A percentile compares a stretch with the other conserved stretches of the same genome.
phyloP scores from a whole-genome alignment of 805 yeast species.

The Brettanomyces naardenensis region DNA sequence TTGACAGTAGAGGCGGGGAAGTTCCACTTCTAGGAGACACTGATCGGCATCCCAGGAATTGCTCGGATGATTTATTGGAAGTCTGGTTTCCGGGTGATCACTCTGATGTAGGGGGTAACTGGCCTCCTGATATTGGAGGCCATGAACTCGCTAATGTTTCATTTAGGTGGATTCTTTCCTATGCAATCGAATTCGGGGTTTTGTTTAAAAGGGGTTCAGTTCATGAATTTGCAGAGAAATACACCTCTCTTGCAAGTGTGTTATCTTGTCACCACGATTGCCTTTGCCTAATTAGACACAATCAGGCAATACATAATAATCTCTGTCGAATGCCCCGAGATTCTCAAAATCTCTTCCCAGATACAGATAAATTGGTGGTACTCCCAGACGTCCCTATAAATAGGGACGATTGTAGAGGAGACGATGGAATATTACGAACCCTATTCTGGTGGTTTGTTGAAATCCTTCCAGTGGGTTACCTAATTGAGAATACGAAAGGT shows the following conservation, averaged over 20 bases:
- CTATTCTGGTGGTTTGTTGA: constrained; percentile 59
- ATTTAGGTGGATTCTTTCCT: constrained; percentile 53
- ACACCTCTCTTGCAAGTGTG: constrained; percentile 33
- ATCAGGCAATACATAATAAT: constrained; percentile 4
- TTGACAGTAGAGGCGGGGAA: not conserved
- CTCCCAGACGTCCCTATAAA: constrained; percentile 19
- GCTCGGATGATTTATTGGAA: constrained; percentile 36
- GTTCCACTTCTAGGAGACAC: constrained; percentile 3
- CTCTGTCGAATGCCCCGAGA: constrained; percentile 3
- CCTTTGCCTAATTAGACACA: constrained; percentile 24
- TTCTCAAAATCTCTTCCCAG: constrained; percentile 11
- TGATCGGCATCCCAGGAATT: constrained; percentile 2
- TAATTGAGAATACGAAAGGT: constrained; percentile 38
- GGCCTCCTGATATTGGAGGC: constrained; percentile 39
- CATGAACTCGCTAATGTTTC: constrained; percentile 42
- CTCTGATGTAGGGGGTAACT: constrained; percentile 65
- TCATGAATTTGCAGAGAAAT: constrained; percentile 30
- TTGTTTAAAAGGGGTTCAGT: constrained; percentile 34
- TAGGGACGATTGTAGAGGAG: constrained; percentile 33
- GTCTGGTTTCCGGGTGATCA: constrained; percentile 67
- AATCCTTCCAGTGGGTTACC: constrained; percentile 48
- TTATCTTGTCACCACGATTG: constrained; percentile 47
- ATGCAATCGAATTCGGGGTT: constrained; percentile 45
- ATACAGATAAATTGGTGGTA: constrained; percentile 3
- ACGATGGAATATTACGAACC: constrained; percentile 17